Conservation (phyloP, 495 filamentous ascomycete species). For the Penicillium canescens region DNA sequence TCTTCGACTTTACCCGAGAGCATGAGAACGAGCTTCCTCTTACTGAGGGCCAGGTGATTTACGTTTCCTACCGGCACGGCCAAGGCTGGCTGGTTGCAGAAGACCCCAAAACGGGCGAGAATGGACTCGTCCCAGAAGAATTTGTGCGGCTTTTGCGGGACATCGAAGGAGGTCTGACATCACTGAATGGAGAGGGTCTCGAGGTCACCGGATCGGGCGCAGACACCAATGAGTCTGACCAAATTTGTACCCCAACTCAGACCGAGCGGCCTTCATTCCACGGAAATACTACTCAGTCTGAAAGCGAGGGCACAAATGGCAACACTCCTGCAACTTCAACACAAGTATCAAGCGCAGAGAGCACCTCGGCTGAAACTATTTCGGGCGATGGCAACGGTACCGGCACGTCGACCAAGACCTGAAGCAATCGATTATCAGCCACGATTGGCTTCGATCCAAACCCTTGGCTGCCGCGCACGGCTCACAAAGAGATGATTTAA, state of each 20-base stretch:
- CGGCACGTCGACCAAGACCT: constrained; percentile 19
- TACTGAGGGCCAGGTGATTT: constrained; percentile 92
- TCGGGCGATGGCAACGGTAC: constrained; percentile 10
- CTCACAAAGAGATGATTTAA: constrained; percentile 3
- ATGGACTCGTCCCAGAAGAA: constrained; percentile 92
- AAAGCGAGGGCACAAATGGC: constrained; percentile 12
- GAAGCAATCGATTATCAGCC: constrained; percentile 3
- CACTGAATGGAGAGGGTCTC: constrained; percentile 42
- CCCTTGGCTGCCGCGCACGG: constrained; percentile 8
- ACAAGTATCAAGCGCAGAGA: constrained; percentile 1
- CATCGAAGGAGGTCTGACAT: constrained; percentile 69
- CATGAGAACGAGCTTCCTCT: constrained; percentile 96
- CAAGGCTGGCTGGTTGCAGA: constrained; percentile 97
- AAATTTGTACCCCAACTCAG: constrained; percentile 31
- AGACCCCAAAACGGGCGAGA: constrained; percentile 87
- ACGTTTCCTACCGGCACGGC: constrained; percentile 92
- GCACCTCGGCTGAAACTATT: not conserved
- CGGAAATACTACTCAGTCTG: not conserved
- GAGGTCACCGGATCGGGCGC: constrained; percentile 29
- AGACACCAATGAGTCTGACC: constrained; percentile 34
- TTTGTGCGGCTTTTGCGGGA: constrained; percentile 93
- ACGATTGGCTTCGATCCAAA: constrained; percentile 13
- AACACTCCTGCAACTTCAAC: constrained; percentile 4
- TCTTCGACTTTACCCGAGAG: constrained; percentile 92
- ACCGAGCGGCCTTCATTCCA: constrained; percentile 8